Percentiles rank a stretch among this genome's conserved stretches.
phyloP scores from a whole-genome alignment of 495 filamentous ascomycete genomes.

The Hypoxylon lienhwacheense region DNA sequence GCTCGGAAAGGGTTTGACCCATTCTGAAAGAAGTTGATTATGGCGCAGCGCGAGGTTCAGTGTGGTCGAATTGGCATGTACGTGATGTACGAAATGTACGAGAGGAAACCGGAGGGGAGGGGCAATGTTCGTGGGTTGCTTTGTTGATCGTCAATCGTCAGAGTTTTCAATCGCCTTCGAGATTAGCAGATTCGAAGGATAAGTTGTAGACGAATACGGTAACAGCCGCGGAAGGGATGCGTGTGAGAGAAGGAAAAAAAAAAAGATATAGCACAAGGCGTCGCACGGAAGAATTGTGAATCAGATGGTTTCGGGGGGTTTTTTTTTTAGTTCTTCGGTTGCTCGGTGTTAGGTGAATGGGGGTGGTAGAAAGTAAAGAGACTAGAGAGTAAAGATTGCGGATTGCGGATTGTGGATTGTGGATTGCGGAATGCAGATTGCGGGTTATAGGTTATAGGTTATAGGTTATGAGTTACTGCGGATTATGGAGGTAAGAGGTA shows the following conservation, averaged over 20 bases:
- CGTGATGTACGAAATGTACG: background rate
- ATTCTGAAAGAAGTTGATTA: constrained; percentile 53
- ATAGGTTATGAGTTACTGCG: too few relatives aligned
- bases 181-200: constrained; percentile 7
- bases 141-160: constrained; percentile 31
- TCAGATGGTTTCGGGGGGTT: constrained; percentile 10
- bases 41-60: constrained; percentile 23
- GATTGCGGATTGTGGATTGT: constrained; percentile 3
- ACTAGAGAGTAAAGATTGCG: constrained; percentile 12
- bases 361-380: background rate
- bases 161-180: constrained; percentile 32
- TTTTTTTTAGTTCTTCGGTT: too few relatives aligned
- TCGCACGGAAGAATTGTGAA: constrained; percentile 34
- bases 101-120: constrained; percentile 6
- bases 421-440: too few relatives aligned
- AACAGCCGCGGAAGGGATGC: constrained; percentile 17
- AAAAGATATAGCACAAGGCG: constrained; percentile 26
- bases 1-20: constrained; percentile 99
- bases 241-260: constrained; percentile 33
- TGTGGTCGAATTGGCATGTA: constrained; percentile 18
- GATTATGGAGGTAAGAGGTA: too few relatives aligned
- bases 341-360: constrained; percentile 1
- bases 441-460: too few relatives aligned
- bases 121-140: constrained; percentile 27
- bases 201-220: constrained; percentile 32